phyloP scores from a whole-genome alignment of 164 flowering plant species.

The Malania oleifera region DNA sequence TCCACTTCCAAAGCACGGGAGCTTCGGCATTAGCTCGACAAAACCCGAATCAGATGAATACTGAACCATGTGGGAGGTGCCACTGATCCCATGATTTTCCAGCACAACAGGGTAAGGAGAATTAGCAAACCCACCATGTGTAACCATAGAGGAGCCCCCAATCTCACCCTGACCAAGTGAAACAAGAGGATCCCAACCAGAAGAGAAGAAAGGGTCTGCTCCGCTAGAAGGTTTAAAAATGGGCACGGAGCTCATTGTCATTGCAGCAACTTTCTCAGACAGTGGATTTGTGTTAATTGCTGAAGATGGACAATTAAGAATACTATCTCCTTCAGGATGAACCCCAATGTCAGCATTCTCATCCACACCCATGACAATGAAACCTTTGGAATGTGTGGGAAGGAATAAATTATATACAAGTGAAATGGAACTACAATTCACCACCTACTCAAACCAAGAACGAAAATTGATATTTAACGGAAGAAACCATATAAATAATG shows the following conservation, averaged over 20 bases:
- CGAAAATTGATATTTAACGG: conserved; percentile 13
- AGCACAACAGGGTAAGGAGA: conserved; percentile 28
- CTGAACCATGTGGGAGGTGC: conserved; percentile 37
- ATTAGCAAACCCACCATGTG: conserved; percentile 35
- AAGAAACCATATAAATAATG: conserved; percentile 29
- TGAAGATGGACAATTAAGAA: conserved; percentile 31
- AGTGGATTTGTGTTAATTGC: conserved; percentile 27
- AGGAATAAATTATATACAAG: not conserved
- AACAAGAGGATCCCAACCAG: conserved; percentile 76
- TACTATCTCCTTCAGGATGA: conserved; percentile 33
- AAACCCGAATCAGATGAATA: conserved; percentile 45
- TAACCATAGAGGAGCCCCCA: conserved; percentile 43
- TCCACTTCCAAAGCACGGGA: conserved; percentile 52
- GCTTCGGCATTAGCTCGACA: conserved; percentile 41
- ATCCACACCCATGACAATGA: conserved; percentile 37
- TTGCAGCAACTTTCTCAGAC: conserved; percentile 30
- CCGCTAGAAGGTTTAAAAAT: conserved; percentile 37
- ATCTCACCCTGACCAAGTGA: conserved; percentile 44
- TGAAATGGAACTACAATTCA: conserved; percentile 17
- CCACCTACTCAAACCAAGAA: conserved; percentile 19
- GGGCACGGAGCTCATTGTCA: conserved; percentile 37
- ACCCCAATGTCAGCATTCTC: conserved; percentile 46
- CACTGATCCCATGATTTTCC: conserved; percentile 36
- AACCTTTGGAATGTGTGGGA: conserved; percentile 6
- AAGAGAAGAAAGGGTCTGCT: conserved; percentile 39